These are phyloP conservation scores for Fusarium fracticaudum DNA, from an alignment of 2,329 filamentous ascomycete genomes.

Conservation along the genomic window DNA sequence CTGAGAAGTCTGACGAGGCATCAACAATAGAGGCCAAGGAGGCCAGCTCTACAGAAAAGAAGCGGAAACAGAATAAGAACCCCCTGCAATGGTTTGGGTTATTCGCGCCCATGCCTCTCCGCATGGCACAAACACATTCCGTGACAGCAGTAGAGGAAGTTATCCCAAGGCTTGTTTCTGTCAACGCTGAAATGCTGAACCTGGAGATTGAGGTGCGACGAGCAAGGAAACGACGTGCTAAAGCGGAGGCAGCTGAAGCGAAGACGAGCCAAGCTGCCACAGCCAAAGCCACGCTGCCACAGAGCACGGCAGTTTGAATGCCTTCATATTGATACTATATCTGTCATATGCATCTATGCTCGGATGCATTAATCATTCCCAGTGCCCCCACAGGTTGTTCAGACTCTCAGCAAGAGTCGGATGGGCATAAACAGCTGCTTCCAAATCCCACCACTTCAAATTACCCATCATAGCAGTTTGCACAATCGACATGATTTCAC, in stretches of 20 bases:
- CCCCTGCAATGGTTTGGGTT: constrained; percentile 69
- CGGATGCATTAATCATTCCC: constrained; percentile 44
- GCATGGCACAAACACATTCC: constrained; percentile 68
- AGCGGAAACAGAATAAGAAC: constrained; percentile 34
- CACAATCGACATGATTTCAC: constrained; percentile 63
- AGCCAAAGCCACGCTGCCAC: neutral
- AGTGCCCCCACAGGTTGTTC: constrained; percentile 60
- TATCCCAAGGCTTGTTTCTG: constrained; percentile 64
- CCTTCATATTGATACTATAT: constrained; percentile 3
- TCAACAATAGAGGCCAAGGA: constrained; percentile 9
- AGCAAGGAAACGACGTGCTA: constrained; percentile 64
- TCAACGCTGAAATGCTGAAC: constrained; percentile 69
- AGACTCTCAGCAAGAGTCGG: constrained; percentile 60
- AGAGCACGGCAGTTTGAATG: constrained; percentile 18
- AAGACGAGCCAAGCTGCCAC: constrained; percentile 26
- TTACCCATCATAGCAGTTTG: constrained; percentile 63
- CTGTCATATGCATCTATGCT: neutral
- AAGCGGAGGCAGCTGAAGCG: constrained; percentile 53
- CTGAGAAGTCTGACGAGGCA: neutral
- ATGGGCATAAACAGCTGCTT: constrained; percentile 61
- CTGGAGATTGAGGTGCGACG: constrained; percentile 76
- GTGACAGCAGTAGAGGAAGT: constrained; percentile 64
- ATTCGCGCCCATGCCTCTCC: constrained; percentile 61
- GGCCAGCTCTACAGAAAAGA: constrained; percentile 22
- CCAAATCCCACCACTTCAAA: constrained; percentile 55